Evolutionary conservation across 306 rosid genomes (phyloP).

Genomic region (Alnus glutinosa): DNA sequence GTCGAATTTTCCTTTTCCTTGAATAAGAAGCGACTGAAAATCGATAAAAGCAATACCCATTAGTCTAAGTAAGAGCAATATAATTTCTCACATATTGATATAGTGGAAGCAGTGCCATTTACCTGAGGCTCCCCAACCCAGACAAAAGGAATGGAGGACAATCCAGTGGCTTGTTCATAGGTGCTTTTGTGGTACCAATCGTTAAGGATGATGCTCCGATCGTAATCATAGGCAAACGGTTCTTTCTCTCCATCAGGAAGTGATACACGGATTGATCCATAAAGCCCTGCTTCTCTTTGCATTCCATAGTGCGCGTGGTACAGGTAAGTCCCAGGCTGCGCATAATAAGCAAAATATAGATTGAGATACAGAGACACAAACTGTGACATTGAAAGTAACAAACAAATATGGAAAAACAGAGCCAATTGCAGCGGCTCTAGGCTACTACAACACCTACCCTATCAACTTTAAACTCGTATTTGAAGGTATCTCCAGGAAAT

Average conservation of each 20-base stretch:
- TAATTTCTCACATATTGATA: too few species aligned
- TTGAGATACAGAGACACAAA: background rate
- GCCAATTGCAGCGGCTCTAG: background rate
- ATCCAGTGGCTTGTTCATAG: slow-evolving; percentile 62
- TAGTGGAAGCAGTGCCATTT: background rate
- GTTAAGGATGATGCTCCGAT: slow-evolving; percentile 68
- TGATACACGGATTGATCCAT: slow-evolving; percentile 66
- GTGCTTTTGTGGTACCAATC: slow-evolving; percentile 84
- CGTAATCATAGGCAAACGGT: slow-evolving; percentile 76
- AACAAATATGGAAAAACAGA: background rate
- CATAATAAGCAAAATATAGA: background rate
- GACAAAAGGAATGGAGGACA: slow-evolving; percentile 44
- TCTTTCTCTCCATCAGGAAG: slow-evolving; percentile 57
- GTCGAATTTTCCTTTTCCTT: slow-evolving; percentile 82
- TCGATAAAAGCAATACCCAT: background rate
- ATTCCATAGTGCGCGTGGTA: slow-evolving; percentile 93
- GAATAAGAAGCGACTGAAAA: slow-evolving; percentile 40
- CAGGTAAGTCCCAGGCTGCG: slow-evolving; percentile 77
- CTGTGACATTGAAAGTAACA: background rate
- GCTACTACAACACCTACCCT: slow-evolving; percentile 48
- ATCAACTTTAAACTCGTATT: slow-evolving; percentile 73
- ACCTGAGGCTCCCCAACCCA: slow-evolving; percentile 92
- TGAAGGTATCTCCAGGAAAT: slow-evolving; percentile 75
- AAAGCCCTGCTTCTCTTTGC: slow-evolving; percentile 85
- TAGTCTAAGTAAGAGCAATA: background rate